A percentile compares a stretch with the other conserved stretches of the same genome.
phyloP scores from a whole-genome alignment of 2,329 filamentous ascomycete genomes.

The Decorospora gaudefroyi region DNA sequence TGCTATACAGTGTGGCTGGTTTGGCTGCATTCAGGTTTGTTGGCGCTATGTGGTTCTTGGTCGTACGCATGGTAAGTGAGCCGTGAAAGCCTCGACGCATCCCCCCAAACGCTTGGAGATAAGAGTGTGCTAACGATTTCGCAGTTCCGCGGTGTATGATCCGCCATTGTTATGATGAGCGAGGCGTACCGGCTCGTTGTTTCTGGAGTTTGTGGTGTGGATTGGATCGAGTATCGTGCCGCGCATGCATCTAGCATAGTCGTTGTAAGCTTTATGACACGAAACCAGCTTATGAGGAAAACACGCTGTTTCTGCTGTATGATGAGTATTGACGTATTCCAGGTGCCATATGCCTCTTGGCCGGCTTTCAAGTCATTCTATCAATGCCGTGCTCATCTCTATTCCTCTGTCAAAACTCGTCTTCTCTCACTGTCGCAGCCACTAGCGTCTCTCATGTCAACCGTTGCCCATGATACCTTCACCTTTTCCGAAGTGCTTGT shows the following conservation, averaged over 20 bases:
- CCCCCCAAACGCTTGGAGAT: not conserved
- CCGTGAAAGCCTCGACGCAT: not conserved
- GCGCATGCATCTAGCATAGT: conserved; percentile 1
- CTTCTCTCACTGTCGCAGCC: not conserved
- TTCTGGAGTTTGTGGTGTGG: conserved; percentile 11
- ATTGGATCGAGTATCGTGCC: conserved; percentile 10
- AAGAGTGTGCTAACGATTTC: conserved; percentile 31
- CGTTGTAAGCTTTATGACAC: conserved; percentile 18
- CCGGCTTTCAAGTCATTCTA: too few relatives aligned
- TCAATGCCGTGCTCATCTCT: not conserved
- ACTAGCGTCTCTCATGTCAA: not conserved
- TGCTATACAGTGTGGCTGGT: conserved; percentile 86
- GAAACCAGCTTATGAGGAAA: conserved; percentile 23
- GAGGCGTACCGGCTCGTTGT: not conserved
- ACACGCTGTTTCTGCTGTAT: conserved; percentile 6
- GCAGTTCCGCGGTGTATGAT: conserved; percentile 58
- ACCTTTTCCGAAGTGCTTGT: not conserved
- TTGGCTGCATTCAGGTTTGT: conserved; percentile 85
- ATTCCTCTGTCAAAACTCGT: too few relatives aligned
- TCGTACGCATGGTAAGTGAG: conserved; percentile 55
- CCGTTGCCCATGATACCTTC: not conserved
- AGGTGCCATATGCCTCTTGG: conserved; percentile 2
- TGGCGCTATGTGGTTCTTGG: conserved; percentile 88
- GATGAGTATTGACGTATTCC: conserved; percentile 12
- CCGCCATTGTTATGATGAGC: not conserved